Evolutionary conservation across 83 land plant genomes (phyloP).

Genomic region (Diphasiastrum complanatum): DNA sequence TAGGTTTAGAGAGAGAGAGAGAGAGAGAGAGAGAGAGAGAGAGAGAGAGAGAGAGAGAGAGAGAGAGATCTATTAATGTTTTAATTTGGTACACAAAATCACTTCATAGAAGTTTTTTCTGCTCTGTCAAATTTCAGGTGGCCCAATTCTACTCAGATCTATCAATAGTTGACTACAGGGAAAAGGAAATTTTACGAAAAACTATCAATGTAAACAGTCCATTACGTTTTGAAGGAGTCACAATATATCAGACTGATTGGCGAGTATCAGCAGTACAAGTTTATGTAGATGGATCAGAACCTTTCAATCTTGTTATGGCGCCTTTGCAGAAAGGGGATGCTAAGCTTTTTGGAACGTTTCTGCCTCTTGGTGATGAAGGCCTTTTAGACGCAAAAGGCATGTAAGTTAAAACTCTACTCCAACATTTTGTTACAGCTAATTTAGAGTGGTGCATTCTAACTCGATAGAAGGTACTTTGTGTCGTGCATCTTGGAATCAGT

Average conservation of each 20-base stretch:
- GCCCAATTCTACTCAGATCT: constrained; percentile 81
- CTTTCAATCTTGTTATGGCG: constrained; percentile 89
- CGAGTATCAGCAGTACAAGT: constrained; percentile 79
- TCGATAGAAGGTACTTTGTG: too few relatives aligned
- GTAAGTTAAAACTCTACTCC: constrained; percentile 35
- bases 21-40: too few relatives aligned
- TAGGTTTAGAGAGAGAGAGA: too few relatives aligned
- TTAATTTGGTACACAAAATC: too few relatives aligned
- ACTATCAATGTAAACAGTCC: constrained; percentile 91
- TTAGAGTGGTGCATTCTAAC: too few relatives aligned
- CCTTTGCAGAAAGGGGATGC: constrained; percentile 80
- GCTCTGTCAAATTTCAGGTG: constrained; percentile 40
- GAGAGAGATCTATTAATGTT: too few relatives aligned
- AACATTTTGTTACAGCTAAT: too few relatives aligned
- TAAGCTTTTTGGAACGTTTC: constrained; percentile 86
- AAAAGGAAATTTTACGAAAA: constrained; percentile 60
- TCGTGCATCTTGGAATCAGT: too few relatives aligned
- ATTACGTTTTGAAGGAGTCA: constrained; percentile 78
- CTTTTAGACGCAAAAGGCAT: constrained; percentile 74
- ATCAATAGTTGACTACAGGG: constrained; percentile 44
- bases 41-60: too few relatives aligned
- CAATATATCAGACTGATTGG: constrained; percentile 98
- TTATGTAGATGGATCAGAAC: constrained; percentile 67
- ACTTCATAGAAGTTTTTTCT: too few relatives aligned
- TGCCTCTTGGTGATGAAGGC: constrained; percentile 59